These are phyloP conservation scores for Phyllosticta paracitricarpa DNA, from an alignment of 2,329 filamentous ascomycete species.

Conservation along the genomic window DNA sequence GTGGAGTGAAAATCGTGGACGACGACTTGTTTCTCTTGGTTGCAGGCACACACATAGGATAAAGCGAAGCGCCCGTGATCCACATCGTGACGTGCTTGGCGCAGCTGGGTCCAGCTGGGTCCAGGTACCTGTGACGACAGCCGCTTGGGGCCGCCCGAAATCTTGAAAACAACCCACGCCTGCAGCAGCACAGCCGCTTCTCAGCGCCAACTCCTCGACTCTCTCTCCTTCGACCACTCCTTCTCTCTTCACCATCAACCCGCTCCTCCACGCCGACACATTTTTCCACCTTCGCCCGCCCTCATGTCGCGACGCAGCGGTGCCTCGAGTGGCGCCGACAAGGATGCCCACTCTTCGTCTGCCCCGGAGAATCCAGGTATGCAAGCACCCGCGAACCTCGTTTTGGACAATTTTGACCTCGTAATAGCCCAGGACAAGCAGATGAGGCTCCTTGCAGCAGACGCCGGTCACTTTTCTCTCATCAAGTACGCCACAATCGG, in stretches of 20 bases:
- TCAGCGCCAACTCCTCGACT: not conserved
- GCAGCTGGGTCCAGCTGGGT: not conserved
- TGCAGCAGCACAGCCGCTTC: constrained; percentile 10
- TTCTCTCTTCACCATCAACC: not conserved
- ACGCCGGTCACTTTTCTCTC: constrained; percentile 61
- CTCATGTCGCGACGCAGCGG: constrained; percentile 56
- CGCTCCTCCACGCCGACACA: not conserved
- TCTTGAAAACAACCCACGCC: constrained; percentile 9
- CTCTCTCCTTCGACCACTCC: not conserved
- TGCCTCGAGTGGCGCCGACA: constrained; percentile 41
- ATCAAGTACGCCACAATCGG: constrained; percentile 26
- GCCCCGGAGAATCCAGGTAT: constrained; percentile 27
- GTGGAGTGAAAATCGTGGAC: not conserved
- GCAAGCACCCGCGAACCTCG: not conserved
- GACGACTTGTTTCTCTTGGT: not conserved
- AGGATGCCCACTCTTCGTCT: constrained; percentile 34
- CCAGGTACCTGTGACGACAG: constrained; percentile 6
- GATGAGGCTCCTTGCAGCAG: constrained; percentile 58
- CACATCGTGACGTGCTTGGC: constrained; percentile 5
- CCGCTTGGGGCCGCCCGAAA: constrained; percentile 7
- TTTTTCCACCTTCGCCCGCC: not conserved
- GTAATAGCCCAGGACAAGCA: constrained; percentile 60
- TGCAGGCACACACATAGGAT: not conserved
- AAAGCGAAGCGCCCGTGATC: constrained; percentile 1
- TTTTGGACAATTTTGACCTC: constrained; percentile 10